A percentile compares a stretch with the other conserved stretches of the same genome.
Conservation (phyloP, 805 yeast genomes). For the Candida alai region DNA sequence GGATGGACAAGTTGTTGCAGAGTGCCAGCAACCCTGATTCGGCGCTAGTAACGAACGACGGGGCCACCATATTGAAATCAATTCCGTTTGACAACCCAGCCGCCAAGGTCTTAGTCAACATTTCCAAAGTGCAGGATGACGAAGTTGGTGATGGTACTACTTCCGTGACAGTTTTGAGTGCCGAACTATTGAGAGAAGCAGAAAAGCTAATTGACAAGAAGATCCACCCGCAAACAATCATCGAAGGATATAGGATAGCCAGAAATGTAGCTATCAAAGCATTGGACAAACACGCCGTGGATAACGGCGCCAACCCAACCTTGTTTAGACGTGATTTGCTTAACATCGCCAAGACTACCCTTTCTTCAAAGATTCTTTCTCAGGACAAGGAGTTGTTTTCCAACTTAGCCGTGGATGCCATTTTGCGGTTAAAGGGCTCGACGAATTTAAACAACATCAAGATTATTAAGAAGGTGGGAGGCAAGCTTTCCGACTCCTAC, state of each 20-base stretch:
- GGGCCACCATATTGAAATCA: conserved; percentile 92
- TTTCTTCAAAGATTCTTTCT: conserved; percentile 89
- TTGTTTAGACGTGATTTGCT: conserved; percentile 72
- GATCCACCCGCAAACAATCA: conserved; percentile 96
- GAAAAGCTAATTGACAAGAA: conserved; percentile 87
- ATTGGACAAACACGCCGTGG: conserved; percentile 72
- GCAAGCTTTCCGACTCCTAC: conserved; percentile 85
- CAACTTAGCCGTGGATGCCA: conserved; percentile 89
- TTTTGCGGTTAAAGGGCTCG: conserved; percentile 79
- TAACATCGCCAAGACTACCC: conserved; percentile 87
- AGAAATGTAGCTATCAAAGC: conserved; percentile 78
- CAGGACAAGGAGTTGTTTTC: conserved; percentile 92
- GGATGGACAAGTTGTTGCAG: conserved; percentile 94
- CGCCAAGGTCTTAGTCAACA: conserved; percentile 91
- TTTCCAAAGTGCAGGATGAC: conserved; percentile 94
- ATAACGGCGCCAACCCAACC: conserved; percentile 56
- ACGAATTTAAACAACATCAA: conserved; percentile 90
- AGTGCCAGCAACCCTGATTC: conserved; percentile 71
- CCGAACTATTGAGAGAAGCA: conserved; percentile 91
- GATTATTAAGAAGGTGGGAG: conserved; percentile 90
- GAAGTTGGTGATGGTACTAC: conserved; percentile 99
- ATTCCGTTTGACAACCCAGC: conserved; percentile 97
- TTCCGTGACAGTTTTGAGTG: conserved; percentile 84
- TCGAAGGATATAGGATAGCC: conserved; percentile 92
- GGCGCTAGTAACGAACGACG: conserved; percentile 91